Base-by-base conservation (phyloP, 768 basidiomycete genomes). In the Leucocoprinus leucothites region DNA sequence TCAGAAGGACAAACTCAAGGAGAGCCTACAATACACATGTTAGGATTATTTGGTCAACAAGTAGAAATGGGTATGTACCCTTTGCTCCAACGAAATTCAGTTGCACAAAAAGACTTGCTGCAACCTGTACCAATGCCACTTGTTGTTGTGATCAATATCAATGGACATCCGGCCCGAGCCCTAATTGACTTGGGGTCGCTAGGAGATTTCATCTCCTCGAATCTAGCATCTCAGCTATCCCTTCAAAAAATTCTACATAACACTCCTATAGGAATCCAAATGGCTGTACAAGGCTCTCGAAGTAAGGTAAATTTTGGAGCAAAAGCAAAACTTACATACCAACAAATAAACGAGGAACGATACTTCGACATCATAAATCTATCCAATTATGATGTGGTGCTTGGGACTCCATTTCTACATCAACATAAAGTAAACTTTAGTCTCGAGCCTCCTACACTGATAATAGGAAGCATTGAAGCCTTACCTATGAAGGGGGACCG, bases 271-370 rank as follows among this genome's bases (percentile, higher is more conserved):
- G 52, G 65, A 0, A 44, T 78, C 0, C 71, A 75, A 14, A 59
- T 81, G 0, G 77, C 76, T 0, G 71, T 74, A 0, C 69, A 73
- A 28, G 79, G 76, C 0, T 79, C 77, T 0, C 46, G 68, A 0
- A 66, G 73, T 0, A 70, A 71, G 48, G 63, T 80, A 0, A 77
- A 72, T 48, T 64, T 28, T 21, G 45, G 62, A 0, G 58, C 66
- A 0, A 52, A 28, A 3, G 71, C 60, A 0, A 8, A 61, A 3
- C 34, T 78, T 2, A 35, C 60, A 8, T 79, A 76, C 58, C 71
- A 77, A 55, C 21, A 42, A 0, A 71, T 79, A 0, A 58, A 65
- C 6, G 65, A 70, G n/a, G 25, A 53, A 0, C 59, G 65, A 1
- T 31, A 53, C 6, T 75, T 76, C 51, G 69, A 77, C 53, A 63